Conservation (phyloP, 345 rosid species). For the Eucalyptus sp. region DNA sequence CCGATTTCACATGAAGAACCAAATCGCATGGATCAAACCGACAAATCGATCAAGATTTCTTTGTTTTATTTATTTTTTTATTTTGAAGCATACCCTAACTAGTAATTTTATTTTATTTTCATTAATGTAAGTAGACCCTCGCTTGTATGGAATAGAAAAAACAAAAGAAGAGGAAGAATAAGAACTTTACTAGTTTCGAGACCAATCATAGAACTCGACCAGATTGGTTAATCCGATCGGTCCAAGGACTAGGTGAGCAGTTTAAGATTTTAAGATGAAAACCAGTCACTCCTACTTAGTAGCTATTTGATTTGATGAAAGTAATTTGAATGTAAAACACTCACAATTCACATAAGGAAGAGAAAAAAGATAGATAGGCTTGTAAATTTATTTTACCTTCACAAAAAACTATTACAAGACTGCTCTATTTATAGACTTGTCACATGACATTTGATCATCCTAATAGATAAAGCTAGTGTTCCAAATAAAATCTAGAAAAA, state of each 20-base stretch:
- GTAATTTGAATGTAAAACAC: too few species aligned
- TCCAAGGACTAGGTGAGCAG: background rate
- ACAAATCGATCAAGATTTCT: background rate
- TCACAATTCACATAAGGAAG: too few species aligned
- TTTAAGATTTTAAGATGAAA: too few species aligned
- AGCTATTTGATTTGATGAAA: background rate
- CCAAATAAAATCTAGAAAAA: too few species aligned
- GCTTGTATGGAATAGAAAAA: background rate
- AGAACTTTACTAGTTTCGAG: background rate
- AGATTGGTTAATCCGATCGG: fast-evolving
- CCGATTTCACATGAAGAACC: too few species aligned
- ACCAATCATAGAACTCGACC: background rate
- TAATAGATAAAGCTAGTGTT: too few species aligned
- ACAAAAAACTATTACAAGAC: too few species aligned
- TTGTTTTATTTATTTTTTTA: too few species aligned
- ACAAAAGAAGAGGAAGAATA: fast-evolving
- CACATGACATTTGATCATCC: too few species aligned
- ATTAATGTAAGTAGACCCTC: background rate
- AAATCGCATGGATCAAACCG: fast-evolving
- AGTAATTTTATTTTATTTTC: background rate
- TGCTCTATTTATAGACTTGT: too few species aligned
- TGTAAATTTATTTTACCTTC: too few species aligned
- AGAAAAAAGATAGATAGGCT: too few species aligned
- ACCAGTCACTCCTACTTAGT: background rate
- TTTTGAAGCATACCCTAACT: background rate